These are phyloP conservation scores for Xylaria sp. DNA, from an alignment of 2,329 filamentous ascomycete genomes.

Conservation along the genomic window DNA sequence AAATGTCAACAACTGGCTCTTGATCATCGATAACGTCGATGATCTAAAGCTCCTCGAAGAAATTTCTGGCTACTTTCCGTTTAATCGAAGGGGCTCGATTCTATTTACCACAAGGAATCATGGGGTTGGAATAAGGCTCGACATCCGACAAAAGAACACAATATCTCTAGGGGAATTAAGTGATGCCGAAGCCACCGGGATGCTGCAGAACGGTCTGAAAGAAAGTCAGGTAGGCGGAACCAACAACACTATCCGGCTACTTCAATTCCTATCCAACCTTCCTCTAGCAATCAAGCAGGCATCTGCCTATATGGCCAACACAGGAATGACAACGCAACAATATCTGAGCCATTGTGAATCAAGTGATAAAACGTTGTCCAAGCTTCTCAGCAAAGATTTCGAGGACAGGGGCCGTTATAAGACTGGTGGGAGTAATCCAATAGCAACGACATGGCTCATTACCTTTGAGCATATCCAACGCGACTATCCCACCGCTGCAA, in stretches of 20 bases:
- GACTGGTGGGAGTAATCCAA: background rate
- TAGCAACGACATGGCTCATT: background rate
- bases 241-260: background rate
- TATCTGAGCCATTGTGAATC: background rate
- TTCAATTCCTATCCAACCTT: background rate
- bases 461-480: background rate
- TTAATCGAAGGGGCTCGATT: background rate
- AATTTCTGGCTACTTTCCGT: background rate
- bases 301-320: background rate
- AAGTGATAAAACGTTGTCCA: background rate
- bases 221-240: conserved; percentile 5
- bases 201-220: background rate
- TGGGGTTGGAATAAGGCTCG: background rate
- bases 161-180: background rate
- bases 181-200: background rate
- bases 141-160: background rate
- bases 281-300: conserved; percentile 6
- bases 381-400: background rate
- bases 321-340: background rate
- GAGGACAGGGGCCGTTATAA: background rate
- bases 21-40: background rate
- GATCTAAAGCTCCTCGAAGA: background rate
- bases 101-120: background rate
- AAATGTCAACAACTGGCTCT: conserved; percentile 30
- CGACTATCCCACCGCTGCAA: background rate